A percentile compares a stretch with the other conserved stretches of the same genome.
phyloP scores from a whole-genome alignment of 2,329 filamentous ascomycete species.

The Atkinsonella texensis region DNA sequence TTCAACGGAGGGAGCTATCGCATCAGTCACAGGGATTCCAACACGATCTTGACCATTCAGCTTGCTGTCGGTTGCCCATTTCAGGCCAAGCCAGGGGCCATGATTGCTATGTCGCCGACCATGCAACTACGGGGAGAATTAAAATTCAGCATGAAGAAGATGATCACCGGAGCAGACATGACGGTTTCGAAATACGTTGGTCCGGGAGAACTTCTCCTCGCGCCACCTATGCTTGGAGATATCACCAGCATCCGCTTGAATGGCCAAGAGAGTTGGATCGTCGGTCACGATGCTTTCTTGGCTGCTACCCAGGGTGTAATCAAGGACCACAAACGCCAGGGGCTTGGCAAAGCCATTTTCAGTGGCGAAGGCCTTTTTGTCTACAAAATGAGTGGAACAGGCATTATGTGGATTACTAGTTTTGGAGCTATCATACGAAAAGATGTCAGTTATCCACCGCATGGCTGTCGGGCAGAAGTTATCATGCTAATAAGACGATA shows the following conservation, averaged over 20 bases:
- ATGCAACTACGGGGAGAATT: conserved; percentile 72
- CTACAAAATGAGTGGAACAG: conserved; percentile 71
- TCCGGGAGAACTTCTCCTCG: conserved; percentile 80
- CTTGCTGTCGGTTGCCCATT: conserved; percentile 81
- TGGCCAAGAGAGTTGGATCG: conserved; percentile 66
- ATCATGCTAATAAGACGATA: conserved; percentile 11
- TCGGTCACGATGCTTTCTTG: conserved; percentile 78
- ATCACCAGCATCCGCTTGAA: conserved; percentile 66
- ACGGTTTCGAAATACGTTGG: conserved; percentile 70
- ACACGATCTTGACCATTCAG: conserved; percentile 81
- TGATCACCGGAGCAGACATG: conserved; percentile 74
- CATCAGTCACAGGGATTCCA: conserved; percentile 83
- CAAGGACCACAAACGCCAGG: conserved; percentile 81
- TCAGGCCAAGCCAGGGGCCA: conserved; percentile 67
- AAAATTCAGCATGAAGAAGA: conserved; percentile 84
- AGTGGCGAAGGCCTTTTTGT: conserved; percentile 86
- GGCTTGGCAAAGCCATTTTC: conserved; percentile 83
- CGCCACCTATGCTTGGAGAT: conserved; percentile 70
- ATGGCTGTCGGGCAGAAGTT: neutral
- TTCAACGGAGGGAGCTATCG: conserved; percentile 95
- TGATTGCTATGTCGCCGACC: conserved; percentile 91
- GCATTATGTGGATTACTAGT: conserved; percentile 79
- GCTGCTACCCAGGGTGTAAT: conserved; percentile 74
- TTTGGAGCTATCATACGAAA: conserved; percentile 94
- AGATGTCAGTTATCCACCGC: conserved; percentile 44